Percentiles rank a stretch among this genome's conserved stretches.
phyloP scores from a whole-genome alignment of 768 basidiomycete genomes.

The Sporobolomyces pararoseus region DNA sequence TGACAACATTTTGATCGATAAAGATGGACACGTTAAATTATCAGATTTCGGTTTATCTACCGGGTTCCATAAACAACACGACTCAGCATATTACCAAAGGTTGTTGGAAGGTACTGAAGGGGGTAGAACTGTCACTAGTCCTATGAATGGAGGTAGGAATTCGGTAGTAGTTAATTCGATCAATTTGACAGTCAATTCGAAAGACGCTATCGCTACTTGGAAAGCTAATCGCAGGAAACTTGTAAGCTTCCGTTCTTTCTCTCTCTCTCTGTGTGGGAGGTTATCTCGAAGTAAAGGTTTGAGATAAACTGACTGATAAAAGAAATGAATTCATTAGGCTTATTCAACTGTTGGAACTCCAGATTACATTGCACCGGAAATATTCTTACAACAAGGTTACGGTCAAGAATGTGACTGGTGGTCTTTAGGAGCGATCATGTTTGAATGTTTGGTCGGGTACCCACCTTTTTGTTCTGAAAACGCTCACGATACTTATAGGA shows the following conservation, averaged over 20 bases:
- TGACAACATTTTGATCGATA: conserved; percentile 97
- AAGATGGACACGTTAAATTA: conserved; percentile 92
- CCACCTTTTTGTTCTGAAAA: conserved; percentile 92
- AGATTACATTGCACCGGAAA: conserved; percentile 94
- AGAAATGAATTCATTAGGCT: conserved; percentile 56
- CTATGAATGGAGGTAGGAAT: conserved; percentile 65
- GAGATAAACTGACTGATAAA: neutral
- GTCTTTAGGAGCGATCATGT: conserved; percentile 98
- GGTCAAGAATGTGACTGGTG: conserved; percentile 99
- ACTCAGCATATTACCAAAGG: conserved; percentile 88
- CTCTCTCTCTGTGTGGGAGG: neutral
- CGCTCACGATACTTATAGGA: conserved; percentile 95
- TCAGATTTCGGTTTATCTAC: conserved; percentile 98
- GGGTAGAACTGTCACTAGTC: conserved; percentile 40
- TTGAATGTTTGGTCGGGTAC: conserved; percentile 94
- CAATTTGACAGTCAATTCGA: conserved; percentile 88
- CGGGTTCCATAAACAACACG: conserved; percentile 98
- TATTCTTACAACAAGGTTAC: conserved; percentile 94
- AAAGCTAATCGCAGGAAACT: conserved; percentile 96
- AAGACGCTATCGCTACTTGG: conserved; percentile 85
- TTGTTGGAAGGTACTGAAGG: conserved; percentile 60
- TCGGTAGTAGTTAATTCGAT: conserved; percentile 97
- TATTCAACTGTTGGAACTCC: conserved; percentile 98
- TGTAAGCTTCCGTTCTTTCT: conserved; percentile 52
- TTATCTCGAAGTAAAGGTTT: too few species aligned